Conservation (phyloP, 2,329 filamentous ascomycete species). For the Raffaelea deltoideospora region DNA sequence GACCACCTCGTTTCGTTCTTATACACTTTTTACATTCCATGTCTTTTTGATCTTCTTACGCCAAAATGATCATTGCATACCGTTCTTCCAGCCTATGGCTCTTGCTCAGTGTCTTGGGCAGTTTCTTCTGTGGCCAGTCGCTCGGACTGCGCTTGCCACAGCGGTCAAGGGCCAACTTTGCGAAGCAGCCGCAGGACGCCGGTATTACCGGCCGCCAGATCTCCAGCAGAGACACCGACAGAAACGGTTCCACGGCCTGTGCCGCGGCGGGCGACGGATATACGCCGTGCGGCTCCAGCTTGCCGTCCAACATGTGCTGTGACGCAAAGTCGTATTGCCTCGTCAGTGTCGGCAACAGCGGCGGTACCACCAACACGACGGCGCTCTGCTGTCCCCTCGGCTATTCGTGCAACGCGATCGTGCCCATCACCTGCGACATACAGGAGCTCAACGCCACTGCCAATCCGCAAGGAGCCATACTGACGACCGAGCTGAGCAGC, state of each 20-base stretch:
- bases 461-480: conserved; percentile 3
- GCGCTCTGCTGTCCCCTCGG: conserved; percentile 9
- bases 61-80: too few relatives aligned
- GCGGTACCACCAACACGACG: conserved; percentile 6
- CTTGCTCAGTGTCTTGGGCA: too few relatives aligned
- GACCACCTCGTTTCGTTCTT: too few relatives aligned
- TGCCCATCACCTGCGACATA: conserved; percentile 8
- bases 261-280: conserved; percentile 3
- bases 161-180: too few relatives aligned
- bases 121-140: too few relatives aligned
- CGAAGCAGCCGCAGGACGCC: too few relatives aligned
- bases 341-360: neutral
- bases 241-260: neutral
- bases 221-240: too few relatives aligned
- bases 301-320: conserved; percentile 10
- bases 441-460: conserved; percentile 7
- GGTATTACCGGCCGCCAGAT: too few relatives aligned
- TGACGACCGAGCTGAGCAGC: conserved; percentile 5
- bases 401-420: conserved; percentile 4
- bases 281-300: conserved; percentile 5
- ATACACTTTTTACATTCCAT: too few relatives aligned
- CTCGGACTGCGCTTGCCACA: too few relatives aligned
- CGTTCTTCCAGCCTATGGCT: too few relatives aligned
- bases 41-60: too few relatives aligned
- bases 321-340: conserved; percentile 2